Evolutionary conservation across 441 rosid genomes (phyloP).

Genomic region (Erysimum pusillum): DNA sequence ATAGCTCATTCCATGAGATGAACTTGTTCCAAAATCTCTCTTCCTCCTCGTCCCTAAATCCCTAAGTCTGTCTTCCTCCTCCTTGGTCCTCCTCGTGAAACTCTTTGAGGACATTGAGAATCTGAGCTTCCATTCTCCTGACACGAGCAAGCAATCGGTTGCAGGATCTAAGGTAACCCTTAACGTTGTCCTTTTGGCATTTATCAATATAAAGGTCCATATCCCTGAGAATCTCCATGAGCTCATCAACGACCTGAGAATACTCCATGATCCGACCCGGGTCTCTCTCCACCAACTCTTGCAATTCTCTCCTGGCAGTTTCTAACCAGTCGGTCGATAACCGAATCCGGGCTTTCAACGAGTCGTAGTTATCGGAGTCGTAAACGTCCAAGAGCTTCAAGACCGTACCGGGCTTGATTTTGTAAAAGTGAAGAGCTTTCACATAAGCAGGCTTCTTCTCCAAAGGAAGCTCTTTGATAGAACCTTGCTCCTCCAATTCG

Average conservation of each 20-base stretch:
- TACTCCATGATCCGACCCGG: constrained; percentile 49
- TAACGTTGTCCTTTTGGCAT: constrained; percentile 43
- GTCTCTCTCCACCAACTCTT: constrained; percentile 39
- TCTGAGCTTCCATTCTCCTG: constrained; percentile 48
- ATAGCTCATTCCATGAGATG: background rate
- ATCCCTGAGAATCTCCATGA: constrained; percentile 42
- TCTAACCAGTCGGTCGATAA: constrained; percentile 39
- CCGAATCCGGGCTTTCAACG: constrained; percentile 47
- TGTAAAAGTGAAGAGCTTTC: constrained; percentile 42
- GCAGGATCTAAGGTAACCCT: constrained; percentile 45
- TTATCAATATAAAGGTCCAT: constrained; percentile 46
- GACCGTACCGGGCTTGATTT: constrained; percentile 38
- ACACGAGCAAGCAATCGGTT: constrained; percentile 51
- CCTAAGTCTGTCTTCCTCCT: background rate
- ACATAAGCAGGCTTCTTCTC: constrained; percentile 33
- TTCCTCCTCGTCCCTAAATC: background rate
- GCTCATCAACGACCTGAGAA: constrained; percentile 45
- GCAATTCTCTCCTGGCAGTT: constrained; percentile 42
- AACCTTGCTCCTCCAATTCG: constrained; percentile 39
- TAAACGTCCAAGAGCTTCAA: constrained; percentile 31
- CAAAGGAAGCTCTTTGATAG: constrained; percentile 42
- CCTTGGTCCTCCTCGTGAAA: constrained; percentile 29
- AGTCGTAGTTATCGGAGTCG: constrained; percentile 34
- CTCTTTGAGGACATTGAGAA: constrained; percentile 42
- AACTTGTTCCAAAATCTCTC: background rate